phyloP scores from a whole-genome alignment of 139 green algal species.

The Protoeuglena noctilucae region DNA sequence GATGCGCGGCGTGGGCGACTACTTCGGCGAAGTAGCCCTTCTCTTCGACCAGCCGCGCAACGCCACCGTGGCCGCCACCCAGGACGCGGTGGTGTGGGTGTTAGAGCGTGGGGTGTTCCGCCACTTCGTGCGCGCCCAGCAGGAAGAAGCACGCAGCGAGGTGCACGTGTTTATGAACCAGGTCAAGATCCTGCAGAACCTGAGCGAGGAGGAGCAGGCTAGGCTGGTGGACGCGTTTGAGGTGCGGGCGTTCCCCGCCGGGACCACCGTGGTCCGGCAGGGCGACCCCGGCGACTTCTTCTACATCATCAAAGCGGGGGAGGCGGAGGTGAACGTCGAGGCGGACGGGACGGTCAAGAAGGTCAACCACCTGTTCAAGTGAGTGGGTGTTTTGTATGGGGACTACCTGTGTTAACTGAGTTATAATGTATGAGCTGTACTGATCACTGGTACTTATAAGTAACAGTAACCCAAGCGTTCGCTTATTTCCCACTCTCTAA shows the following conservation, averaged over 20 bases:
- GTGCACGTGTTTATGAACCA: slow-evolving; percentile 83
- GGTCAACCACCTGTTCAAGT: slow-evolving; percentile 86
- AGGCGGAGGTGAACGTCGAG: slow-evolving; percentile 65
- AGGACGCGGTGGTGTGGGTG: slow-evolving; percentile 70
- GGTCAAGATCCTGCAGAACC: slow-evolving; percentile 43
- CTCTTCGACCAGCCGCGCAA: slow-evolving; percentile 71
- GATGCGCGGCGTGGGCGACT: slow-evolving; percentile 68
- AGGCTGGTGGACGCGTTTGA: slow-evolving; percentile 18
- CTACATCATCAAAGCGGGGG: slow-evolving; percentile 88
- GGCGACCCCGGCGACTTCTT: slow-evolving; percentile 70
- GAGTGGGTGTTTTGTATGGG: too few relatives aligned
- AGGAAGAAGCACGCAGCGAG: slow-evolving; percentile 42
- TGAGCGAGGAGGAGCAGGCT: slow-evolving; percentile 44
- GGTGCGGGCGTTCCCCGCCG: slow-evolving; percentile 14
- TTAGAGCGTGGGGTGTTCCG: slow-evolving; percentile 66
- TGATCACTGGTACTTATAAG: too few relatives aligned
- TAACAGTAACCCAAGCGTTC: too few relatives aligned
- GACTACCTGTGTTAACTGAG: too few relatives aligned
- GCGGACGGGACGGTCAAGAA: slow-evolving; percentile 15
- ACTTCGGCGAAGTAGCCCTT: slow-evolving; percentile 78
- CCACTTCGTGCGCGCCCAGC: slow-evolving; percentile 47
- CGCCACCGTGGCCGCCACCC: slow-evolving; percentile 76
- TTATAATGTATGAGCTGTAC: too few relatives aligned
- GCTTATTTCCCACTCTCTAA: too few relatives aligned
- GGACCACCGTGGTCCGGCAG: slow-evolving; percentile 37